Conservation (phyloP, 2,329 filamentous ascomycete species). For the Colletotrichum zoysiae region DNA sequence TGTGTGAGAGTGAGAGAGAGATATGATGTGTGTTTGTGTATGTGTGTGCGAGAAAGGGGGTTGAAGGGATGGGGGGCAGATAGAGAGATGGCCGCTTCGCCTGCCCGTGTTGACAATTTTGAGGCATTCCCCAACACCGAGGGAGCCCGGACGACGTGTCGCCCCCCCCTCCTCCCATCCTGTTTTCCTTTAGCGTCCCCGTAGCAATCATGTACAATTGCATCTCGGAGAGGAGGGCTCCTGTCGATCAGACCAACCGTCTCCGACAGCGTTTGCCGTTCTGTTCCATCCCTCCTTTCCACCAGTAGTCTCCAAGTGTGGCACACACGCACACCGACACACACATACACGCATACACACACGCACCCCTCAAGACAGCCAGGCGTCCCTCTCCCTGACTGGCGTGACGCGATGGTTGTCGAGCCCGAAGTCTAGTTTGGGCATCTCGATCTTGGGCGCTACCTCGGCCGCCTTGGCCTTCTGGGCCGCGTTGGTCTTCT, state of each 20-base stretch:
- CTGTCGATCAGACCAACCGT: neutral
- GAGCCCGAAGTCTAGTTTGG: slow-evolving; percentile 64
- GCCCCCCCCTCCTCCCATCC: slow-evolving; percentile 22
- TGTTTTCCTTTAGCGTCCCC: slow-evolving; percentile 13
- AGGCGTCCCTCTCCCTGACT: slow-evolving; percentile 48
- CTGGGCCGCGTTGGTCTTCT: slow-evolving; percentile 56
- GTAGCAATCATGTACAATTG: slow-evolving; percentile 31
- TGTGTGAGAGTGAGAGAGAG: neutral
- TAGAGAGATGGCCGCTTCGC: neutral
- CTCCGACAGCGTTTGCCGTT: neutral
- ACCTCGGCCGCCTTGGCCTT: slow-evolving; percentile 64
- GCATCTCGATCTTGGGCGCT: slow-evolving; percentile 72
- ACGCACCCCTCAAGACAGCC: slow-evolving; percentile 20
- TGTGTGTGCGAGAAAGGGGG: neutral
- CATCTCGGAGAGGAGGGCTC: neutral
- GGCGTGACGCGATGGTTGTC: slow-evolving; percentile 45
- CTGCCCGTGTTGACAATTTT: slow-evolving; percentile 21
- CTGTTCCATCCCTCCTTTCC: neutral
- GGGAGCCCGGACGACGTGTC: neutral
- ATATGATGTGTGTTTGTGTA: neutral
- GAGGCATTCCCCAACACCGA: slow-evolving; percentile 22
- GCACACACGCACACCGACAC: neutral
- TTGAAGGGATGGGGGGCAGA: neutral
- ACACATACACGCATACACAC: neutral
- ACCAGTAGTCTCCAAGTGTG: neutral